These are phyloP conservation scores for Persicaria maculosa DNA, from an alignment of 148 eudicot genomes.

Conservation along the genomic window DNA sequence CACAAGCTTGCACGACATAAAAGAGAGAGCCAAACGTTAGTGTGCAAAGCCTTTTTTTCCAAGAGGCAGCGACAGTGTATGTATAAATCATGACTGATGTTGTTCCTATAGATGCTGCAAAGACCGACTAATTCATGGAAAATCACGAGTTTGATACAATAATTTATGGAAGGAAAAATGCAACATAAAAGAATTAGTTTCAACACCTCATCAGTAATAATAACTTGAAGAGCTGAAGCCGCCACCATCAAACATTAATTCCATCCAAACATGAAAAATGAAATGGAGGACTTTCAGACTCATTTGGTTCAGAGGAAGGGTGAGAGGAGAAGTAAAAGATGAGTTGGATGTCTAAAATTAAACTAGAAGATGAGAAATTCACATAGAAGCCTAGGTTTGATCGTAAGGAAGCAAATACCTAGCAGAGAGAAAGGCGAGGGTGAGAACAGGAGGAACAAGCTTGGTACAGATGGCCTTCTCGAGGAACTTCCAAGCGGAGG, in stretches of 20 bases:
- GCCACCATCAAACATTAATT: not conserved
- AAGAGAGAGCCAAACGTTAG: not conserved
- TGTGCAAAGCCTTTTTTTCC: not conserved
- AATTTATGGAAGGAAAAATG: not conserved
- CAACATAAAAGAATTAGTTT: not conserved
- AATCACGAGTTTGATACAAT: not conserved
- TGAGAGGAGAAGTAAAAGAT: no score
- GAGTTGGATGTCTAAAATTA: no score
- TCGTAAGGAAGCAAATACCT: slow-evolving; percentile 23
- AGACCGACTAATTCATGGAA: not conserved
- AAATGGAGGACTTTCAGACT: not conserved
- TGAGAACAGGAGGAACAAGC: slow-evolving; percentile 46
- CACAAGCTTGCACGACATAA: not conserved
- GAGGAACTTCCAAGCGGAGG: slow-evolving; percentile 65
- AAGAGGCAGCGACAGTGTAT: not conserved
- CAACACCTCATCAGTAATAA: not conserved
- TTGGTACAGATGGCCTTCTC: slow-evolving; percentile 43
- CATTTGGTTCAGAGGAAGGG: not conserved
- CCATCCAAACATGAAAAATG: not conserved
- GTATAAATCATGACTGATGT: not conserved
- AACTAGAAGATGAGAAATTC: no score
- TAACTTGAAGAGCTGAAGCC: not conserved
- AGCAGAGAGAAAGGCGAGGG: slow-evolving; percentile 48
- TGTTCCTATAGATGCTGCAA: not conserved
- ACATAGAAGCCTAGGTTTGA: no score